A percentile compares a stretch with the other conserved stretches of the same genome.
Evolutionary conservation across 2,329 filamentous ascomycete species (phyloP).

Genomic region (Fusarium illudens): DNA sequence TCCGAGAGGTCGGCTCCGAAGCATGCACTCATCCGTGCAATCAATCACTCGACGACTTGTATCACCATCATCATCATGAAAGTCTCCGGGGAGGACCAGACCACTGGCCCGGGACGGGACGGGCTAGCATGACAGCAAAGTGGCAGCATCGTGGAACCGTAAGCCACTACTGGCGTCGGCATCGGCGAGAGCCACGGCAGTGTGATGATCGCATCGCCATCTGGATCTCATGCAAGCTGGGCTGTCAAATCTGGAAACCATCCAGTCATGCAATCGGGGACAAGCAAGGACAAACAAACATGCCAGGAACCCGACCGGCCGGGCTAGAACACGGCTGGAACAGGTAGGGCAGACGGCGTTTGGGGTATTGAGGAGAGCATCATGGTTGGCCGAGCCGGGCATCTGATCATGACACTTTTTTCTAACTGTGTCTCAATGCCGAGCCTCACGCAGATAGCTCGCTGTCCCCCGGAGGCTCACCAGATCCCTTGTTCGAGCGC

Average conservation of each 20-base stretch:
- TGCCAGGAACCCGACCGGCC: not conserved
- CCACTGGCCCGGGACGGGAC: not conserved
- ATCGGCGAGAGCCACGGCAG: conserved; percentile 20
- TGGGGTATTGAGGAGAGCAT: conserved; percentile 28
- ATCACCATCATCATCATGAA: conserved; percentile 2
- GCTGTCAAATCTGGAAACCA: conserved; percentile 22
- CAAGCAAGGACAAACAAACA: conserved; percentile 5
- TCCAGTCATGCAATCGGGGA: conserved; percentile 8
- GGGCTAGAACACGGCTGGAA: conserved; percentile 23
- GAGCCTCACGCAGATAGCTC: conserved; percentile 8
- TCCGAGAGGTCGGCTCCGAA: conserved; percentile 26
- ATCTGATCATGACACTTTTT: conserved; percentile 33
- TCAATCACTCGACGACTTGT: not conserved
- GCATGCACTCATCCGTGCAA: not conserved
- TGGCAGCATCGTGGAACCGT: not conserved
- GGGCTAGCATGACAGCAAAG: not conserved
- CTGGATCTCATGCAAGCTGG: conserved; percentile 33
- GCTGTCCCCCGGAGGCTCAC: conserved; percentile 18
- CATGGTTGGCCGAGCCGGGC: conserved; percentile 21
- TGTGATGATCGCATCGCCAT: conserved; percentile 24
- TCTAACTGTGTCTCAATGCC: conserved; percentile 1
- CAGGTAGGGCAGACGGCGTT: conserved; percentile 8
- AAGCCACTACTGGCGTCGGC: conserved; percentile 1
- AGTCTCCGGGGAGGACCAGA: conserved; percentile 8
- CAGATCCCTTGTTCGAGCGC: conserved; percentile 11